Conservation (phyloP, 192 early-diverging fungal species). For the Rhizophagus prolifer region DNA sequence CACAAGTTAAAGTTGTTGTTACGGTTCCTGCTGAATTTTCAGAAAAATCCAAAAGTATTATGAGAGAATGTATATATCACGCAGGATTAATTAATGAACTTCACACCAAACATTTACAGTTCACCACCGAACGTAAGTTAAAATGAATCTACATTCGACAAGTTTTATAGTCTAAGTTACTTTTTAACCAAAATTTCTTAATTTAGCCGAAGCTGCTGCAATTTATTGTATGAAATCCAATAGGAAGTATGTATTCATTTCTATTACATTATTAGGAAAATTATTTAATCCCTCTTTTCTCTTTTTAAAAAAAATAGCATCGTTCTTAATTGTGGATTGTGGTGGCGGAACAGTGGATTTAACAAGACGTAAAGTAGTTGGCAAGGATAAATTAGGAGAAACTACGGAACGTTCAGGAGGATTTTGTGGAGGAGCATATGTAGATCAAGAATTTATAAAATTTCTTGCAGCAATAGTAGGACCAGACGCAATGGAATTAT, state of each 20-base stretch:
- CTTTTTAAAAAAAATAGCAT: conserved; percentile 1
- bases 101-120: not conserved
- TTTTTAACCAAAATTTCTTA: not conserved
- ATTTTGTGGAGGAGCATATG: conserved; percentile 14
- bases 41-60: conserved; percentile 51
- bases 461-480: conserved; percentile 15
- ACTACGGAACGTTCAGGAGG: conserved; percentile 14
- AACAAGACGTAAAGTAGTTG: conserved; percentile 28
- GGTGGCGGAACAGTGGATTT: conserved; percentile 34
- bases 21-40: conserved; percentile 59
- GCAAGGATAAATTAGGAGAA: conserved; percentile 9
- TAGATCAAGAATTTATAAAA: conserved; percentile 22
- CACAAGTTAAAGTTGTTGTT: conserved; percentile 16
- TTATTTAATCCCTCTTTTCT: not conserved
- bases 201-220: conserved; percentile 28
- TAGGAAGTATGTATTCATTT: not conserved
- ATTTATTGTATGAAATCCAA: conserved; percentile 3
- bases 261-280: not conserved
- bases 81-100: conserved; percentile 40
- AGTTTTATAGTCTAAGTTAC: not conserved
- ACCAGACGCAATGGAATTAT: not conserved
- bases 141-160: not conserved
- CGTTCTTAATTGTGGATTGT: conserved; percentile 29
- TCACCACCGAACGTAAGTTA: not conserved
- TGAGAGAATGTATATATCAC: conserved; percentile 50